Evolutionary conservation across 1,139 yeast species (phyloP).

Genomic region (Magnusiomyces ingens): DNA sequence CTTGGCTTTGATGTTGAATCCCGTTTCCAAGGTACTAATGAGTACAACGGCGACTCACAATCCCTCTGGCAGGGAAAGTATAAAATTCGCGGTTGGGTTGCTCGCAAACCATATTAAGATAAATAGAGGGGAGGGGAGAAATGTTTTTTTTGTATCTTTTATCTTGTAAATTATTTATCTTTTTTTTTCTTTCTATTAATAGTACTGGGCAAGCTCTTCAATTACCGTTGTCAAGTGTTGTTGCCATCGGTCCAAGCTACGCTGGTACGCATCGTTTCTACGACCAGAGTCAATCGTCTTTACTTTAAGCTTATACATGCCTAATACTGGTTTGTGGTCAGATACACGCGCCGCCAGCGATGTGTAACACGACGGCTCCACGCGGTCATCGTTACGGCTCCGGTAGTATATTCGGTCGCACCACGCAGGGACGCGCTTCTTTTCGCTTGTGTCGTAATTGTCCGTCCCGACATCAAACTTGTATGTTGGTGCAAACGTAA

Average conservation of each 20-base stretch:
- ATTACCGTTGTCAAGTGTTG: neutral
- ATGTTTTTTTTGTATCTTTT: neutral
- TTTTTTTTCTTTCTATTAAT: neutral
- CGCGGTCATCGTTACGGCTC: conserved; percentile 35
- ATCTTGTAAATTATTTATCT: neutral
- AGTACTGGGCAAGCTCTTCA: conserved; percentile 4
- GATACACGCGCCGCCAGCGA: conserved; percentile 43
- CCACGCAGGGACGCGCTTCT: conserved; percentile 95
- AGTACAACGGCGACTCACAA: conserved; percentile 28
- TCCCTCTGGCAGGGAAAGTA: conserved; percentile 28
- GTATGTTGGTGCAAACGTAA: conserved; percentile 82
- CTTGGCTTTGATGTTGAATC: conserved; percentile 62
- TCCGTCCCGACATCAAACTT: conserved; percentile 82
- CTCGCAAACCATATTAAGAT: conserved; percentile 11
- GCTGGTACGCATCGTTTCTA: conserved; percentile 45
- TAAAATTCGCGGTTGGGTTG: conserved; percentile 27
- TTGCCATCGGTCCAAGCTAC: conserved; percentile 28
- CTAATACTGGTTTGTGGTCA: conserved; percentile 89
- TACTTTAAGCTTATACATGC: conserved; percentile 59
- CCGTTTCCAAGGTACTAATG: conserved; percentile 27
- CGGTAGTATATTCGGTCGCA: conserved; percentile 78
- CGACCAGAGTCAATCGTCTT: conserved; percentile 55
- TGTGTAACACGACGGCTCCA: conserved; percentile 24
- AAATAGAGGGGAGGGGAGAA: neutral
- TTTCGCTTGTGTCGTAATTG: conserved; percentile 77